These are phyloP conservation scores for Coniophora puteana DNA, from an alignment of 1,284 basidiomycete genomes.

Conservation along the genomic window DNA sequence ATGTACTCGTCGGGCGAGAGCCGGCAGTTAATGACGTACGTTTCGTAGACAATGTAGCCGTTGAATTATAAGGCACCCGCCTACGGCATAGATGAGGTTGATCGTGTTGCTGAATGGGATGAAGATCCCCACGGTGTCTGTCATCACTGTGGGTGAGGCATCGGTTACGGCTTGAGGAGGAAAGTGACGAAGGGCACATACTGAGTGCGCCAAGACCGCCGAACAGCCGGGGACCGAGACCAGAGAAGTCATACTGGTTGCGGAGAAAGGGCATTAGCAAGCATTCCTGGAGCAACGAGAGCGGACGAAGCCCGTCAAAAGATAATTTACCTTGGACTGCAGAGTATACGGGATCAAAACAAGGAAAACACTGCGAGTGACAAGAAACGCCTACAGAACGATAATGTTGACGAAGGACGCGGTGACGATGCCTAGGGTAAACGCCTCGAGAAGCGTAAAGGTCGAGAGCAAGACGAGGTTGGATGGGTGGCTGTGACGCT, in stretches of 20 bases:
- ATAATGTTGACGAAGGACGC: slow-evolving; percentile 75
- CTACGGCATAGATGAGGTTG: slow-evolving; percentile 75
- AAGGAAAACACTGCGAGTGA: slow-evolving; percentile 84
- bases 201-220: slow-evolving; percentile 69
- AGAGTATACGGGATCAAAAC: slow-evolving; percentile 85
- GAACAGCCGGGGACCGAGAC: slow-evolving; percentile 83
- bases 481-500: slow-evolving; percentile 80
- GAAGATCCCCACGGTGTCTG: slow-evolving; percentile 75
- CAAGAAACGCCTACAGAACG: slow-evolving; percentile 81
- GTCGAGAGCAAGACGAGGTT: slow-evolving; percentile 77
- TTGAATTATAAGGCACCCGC: slow-evolving; percentile 83
- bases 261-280: slow-evolving; percentile 3
- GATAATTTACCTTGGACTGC: slow-evolving; percentile 63
- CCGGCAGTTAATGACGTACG: slow-evolving; percentile 76
- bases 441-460: slow-evolving; percentile 79
- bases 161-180: slow-evolving; percentile 1
- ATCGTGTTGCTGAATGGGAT: slow-evolving; percentile 75
- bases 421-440: slow-evolving; percentile 74
- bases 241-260: slow-evolving; percentile 78
- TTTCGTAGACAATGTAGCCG: slow-evolving; percentile 84
- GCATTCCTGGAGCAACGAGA: background rate
- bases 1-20: slow-evolving; percentile 88
- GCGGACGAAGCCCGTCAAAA: slow-evolving; percentile 6
- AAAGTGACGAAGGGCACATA: slow-evolving; percentile 32
- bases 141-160: slow-evolving; percentile 49